Evolutionary conservation across 23 red algal species (phyloP).

Genomic region (Chondrus crispus): DNA sequence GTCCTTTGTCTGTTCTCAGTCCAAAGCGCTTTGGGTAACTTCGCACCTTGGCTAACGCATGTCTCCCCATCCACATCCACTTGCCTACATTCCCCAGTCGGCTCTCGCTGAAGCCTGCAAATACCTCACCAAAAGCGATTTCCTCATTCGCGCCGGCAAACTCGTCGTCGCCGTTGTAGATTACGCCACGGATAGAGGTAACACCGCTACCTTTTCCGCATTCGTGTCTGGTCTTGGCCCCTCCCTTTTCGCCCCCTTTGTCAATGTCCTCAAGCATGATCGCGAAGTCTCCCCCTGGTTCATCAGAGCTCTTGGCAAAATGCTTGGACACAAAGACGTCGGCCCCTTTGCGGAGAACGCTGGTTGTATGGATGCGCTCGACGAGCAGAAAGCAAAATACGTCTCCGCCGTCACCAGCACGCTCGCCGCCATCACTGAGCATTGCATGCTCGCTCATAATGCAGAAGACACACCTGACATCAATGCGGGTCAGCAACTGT

Average conservation of each 20-base stretch:
- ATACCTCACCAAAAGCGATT: neutral
- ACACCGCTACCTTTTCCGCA: neutral
- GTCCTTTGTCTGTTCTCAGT: no score
- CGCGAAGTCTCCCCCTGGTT: slow-evolving; percentile 42
- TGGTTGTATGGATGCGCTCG: neutral
- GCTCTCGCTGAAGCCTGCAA: slow-evolving; percentile 30
- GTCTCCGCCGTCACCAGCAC: neutral
- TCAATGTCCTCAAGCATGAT: slow-evolving; percentile 22
- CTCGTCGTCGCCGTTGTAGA: slow-evolving; percentile 36
- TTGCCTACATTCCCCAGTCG: neutral
- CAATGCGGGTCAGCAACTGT: neutral
- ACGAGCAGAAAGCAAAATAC: slow-evolving; percentile 21
- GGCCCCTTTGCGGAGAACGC: neutral
- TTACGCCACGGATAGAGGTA: neutral
- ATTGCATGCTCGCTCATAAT: slow-evolving; percentile 13
- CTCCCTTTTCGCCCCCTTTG: neutral
- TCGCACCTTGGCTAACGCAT: no score
- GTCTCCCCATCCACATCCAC: no score
- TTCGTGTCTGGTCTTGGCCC: slow-evolving; percentile 23
- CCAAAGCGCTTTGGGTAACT: no score
- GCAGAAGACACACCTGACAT: neutral
- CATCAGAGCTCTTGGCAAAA: neutral
- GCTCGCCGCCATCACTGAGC: slow-evolving; percentile 21
- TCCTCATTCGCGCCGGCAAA: slow-evolving; percentile 35
- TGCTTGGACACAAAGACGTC: neutral